These are phyloP conservation scores for Silene conica DNA, from an alignment of 148 eudicot species.

Conservation along the genomic window DNA sequence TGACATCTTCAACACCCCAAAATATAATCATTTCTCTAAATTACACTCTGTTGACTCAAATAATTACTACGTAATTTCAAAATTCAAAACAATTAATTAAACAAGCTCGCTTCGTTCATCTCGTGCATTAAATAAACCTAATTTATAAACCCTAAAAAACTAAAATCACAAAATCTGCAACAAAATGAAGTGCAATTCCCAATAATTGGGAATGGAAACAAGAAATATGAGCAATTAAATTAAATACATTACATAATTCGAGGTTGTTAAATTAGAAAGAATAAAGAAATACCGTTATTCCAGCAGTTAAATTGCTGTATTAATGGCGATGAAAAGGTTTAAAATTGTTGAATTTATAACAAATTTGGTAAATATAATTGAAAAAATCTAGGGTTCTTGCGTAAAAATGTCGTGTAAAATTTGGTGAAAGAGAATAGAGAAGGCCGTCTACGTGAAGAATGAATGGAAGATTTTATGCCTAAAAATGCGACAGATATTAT, in stretches of 20 bases:
- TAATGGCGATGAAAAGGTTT: not conserved
- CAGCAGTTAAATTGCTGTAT: not conserved
- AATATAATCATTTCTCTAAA: not conserved
- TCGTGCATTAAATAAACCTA: too few relatives aligned
- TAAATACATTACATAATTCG: not conserved
- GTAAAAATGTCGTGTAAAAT: not conserved
- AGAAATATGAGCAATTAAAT: not conserved
- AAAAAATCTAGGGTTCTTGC: not conserved
- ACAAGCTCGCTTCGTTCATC: too few relatives aligned
- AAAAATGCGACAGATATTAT: constrained; percentile 3
- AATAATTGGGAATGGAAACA: too few relatives aligned
- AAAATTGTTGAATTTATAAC: too few relatives aligned
- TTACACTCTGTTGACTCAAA: not conserved
- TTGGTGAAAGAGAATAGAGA: not conserved
- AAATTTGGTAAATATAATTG: not conserved
- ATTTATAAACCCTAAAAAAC: not conserved
- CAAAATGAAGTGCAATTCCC: not conserved
- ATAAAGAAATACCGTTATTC: not conserved
- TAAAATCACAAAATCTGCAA: not conserved
- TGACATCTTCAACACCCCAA: not conserved
- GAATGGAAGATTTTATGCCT: not conserved
- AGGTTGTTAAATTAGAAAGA: too few relatives aligned
- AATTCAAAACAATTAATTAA: too few relatives aligned
- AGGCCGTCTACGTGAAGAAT: not conserved
- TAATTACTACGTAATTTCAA: too few relatives aligned